Base-by-base conservation (phyloP, 768 basidiomycete species). In the Inosperma sp. region DNA sequence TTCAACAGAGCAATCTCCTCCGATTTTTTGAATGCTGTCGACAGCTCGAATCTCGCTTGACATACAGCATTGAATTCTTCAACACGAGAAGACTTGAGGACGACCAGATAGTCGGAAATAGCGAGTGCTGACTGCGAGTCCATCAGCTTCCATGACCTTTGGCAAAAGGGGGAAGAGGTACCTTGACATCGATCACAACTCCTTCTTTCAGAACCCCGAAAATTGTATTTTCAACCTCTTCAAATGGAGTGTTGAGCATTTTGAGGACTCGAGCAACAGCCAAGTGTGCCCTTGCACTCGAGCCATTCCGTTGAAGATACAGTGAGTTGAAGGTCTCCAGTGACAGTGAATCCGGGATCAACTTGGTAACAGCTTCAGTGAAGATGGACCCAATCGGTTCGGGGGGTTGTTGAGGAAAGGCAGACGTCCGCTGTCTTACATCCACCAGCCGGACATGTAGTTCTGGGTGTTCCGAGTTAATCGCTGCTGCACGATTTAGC, bases 361-460 rank as follows among this genome's bases (percentile, higher is more conserved):
- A 59, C 35, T 72, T 66, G 1, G 72, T 47, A 13, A 86, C 54
- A 0, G 75, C 60, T 16, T 77, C 72, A 0, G 72, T 64, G 45
- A 90, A 68, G 7, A 82, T 64, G 0, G 77, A 60, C 6, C 76
- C 77, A 13, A 83, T 70, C 1, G 77, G 71, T 5, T 70, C 68
- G 7, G 80, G 66, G 0, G 72, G 66, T 48, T 68, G 55, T 61
- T 81, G 68, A 13, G 69, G 62, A 12, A 79, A 64, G 7, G 68
- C 65, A 21, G 75, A 68, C 84, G 86, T 72, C 60, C 66, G 67
- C 56, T 69, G 71, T 22, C 77, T 74, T 63, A 91, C 74, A 60
- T 92, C 78, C 4, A 86, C 73, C 33, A 85, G 65, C 27, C 90
- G 81, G 14, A 82, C 56, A 60, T 94, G 90, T 17, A 95, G 68